Percentiles rank a stretch among this genome's conserved stretches.
phyloP scores from a whole-genome alignment of 1,139 yeast species.

The Pichia sp. region DNA sequence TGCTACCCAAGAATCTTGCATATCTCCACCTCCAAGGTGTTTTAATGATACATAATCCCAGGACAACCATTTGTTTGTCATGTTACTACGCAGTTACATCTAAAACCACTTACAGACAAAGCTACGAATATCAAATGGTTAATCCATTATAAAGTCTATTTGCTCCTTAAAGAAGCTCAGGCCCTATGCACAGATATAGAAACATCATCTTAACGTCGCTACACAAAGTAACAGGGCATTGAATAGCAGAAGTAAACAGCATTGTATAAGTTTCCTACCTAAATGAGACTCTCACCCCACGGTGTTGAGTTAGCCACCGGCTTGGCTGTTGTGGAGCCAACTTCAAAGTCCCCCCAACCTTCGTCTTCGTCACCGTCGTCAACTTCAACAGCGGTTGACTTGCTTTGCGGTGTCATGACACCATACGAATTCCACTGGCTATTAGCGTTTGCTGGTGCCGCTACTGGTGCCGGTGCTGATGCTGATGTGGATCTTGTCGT shows the following conservation, averaged over 20 bases:
- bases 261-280: neutral
- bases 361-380: slow-evolving; percentile 5
- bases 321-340: slow-evolving; percentile 6
- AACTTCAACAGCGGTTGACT: neutral
- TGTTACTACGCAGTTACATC: too few species aligned
- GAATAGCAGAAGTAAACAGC: neutral
- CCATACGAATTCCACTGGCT: slow-evolving; percentile 1
- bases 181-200: too few species aligned
- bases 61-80: too few species aligned
- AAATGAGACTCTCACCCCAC: slow-evolving; percentile 9
- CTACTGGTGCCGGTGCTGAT: neutral
- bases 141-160: too few species aligned
- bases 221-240: too few species aligned
- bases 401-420: slow-evolving; percentile 6
- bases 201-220: too few species aligned
- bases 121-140: too few species aligned
- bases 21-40: too few species aligned
- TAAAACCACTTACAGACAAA: too few species aligned
- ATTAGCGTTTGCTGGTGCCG: neutral
- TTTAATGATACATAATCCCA: too few species aligned
- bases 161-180: too few species aligned
- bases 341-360: slow-evolving; percentile 13
- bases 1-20: too few species aligned
- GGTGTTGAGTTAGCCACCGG: neutral
- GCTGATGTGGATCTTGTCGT: neutral